Evolutionary conservation across 768 basidiomycete genomes (phyloP).

Genomic region (Lactarius psammicola): DNA sequence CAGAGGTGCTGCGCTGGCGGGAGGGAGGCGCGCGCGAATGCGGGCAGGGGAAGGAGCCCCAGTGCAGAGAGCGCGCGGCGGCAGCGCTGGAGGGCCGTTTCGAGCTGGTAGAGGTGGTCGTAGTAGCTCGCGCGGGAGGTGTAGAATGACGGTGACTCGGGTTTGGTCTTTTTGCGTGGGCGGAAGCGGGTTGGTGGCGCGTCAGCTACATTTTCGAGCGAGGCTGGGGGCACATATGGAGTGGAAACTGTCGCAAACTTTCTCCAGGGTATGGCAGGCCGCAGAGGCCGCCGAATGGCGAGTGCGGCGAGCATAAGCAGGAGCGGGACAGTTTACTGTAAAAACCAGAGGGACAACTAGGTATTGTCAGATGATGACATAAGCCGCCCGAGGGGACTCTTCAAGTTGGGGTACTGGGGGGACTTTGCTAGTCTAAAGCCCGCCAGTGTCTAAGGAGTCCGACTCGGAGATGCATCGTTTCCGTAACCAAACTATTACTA

Average conservation of each 20-base stretch:
- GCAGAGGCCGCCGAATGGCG: slow-evolving; percentile 8
- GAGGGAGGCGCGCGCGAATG: slow-evolving; percentile 58
- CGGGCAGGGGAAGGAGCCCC: slow-evolving; percentile 78
- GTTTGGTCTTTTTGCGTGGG: slow-evolving; percentile 36
- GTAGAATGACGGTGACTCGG: slow-evolving; percentile 78
- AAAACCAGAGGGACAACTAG: not conserved
- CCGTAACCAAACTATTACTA: no score
- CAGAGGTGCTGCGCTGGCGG: slow-evolving; percentile 63
- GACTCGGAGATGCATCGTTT: no score
- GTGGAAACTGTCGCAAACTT: slow-evolving; percentile 31
- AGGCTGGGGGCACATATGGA: slow-evolving; percentile 35
- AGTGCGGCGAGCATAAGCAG: slow-evolving; percentile 9
- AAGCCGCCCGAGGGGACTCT: no score
- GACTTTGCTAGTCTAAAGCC: no score
- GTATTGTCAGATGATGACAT: no score
- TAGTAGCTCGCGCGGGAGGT: slow-evolving; percentile 74
- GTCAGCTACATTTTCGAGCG: slow-evolving; percentile 29
- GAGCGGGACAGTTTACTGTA: not conserved
- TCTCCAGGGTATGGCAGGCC: slow-evolving; percentile 2
- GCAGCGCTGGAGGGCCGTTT: slow-evolving; percentile 57
- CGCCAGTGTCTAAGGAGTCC: no score
- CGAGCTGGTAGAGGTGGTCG: slow-evolving; percentile 66
- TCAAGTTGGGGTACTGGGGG: no score
- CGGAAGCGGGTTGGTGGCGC: slow-evolving; percentile 11
- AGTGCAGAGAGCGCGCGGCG: slow-evolving; percentile 58